Conservation (phyloP, 192 early-diverging fungal genomes). For the Coemansia sp. region DNA sequence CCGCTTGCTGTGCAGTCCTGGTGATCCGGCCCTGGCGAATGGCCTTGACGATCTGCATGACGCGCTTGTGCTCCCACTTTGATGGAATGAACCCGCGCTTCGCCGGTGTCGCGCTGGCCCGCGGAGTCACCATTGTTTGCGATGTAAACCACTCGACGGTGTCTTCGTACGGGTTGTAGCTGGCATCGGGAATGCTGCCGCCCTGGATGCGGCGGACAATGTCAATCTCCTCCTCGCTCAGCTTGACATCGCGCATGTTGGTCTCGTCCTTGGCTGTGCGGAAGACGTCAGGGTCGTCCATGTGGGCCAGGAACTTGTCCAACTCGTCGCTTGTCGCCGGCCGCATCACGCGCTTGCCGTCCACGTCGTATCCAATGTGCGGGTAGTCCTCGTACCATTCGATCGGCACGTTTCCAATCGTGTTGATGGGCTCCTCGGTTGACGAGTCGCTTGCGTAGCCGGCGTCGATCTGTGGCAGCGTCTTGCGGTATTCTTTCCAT, state of each 20-base stretch:
- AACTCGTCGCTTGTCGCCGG: constrained; percentile 91
- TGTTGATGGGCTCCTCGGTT: constrained; percentile 87
- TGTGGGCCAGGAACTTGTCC: constrained; percentile 87
- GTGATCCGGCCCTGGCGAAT: constrained; percentile 88
- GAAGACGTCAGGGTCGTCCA: constrained; percentile 95
- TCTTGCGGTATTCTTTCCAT: constrained; percentile 57
- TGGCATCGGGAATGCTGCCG: constrained; percentile 77
- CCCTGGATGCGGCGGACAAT: constrained; percentile 89
- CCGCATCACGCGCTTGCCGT: constrained; percentile 89
- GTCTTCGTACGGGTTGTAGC: constrained; percentile 90
- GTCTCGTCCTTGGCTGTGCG: constrained; percentile 80
- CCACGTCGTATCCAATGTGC: constrained; percentile 95
- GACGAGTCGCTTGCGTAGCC: constrained; percentile 92
- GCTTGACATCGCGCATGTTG: constrained; percentile 79
- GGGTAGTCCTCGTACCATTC: constrained; percentile 98
- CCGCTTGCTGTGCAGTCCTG: constrained; percentile 46
- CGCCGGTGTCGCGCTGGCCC: constrained; percentile 88
- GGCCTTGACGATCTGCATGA: constrained; percentile 97
- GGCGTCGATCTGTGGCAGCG: constrained; percentile 88
- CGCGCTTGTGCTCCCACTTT: constrained; percentile 89
- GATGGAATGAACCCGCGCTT: constrained; percentile 96
- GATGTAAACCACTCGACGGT: constrained; percentile 96
- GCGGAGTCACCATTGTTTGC: constrained; percentile 77
- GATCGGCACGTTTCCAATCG: constrained; percentile 93
- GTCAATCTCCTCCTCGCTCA: constrained; percentile 89